Evolutionary conservation across 1,139 yeast species (phyloP).

Genomic region (Trichomonascaceae sp.): DNA sequence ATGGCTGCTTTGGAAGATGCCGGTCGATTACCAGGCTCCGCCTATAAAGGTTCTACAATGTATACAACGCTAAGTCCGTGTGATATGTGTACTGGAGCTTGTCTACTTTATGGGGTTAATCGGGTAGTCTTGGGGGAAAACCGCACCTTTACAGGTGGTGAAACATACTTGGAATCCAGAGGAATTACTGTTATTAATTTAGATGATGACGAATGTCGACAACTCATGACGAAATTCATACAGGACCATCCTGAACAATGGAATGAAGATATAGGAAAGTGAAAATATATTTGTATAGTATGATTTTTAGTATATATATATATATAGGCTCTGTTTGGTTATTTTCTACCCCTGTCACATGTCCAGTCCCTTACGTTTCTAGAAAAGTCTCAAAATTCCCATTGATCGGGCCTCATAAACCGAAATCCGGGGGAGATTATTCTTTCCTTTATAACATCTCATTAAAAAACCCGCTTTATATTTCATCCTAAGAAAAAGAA

Average conservation of each 20-base stretch:
- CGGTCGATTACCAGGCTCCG: conserved; percentile 71
- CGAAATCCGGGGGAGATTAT: neutral
- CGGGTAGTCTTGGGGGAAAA: conserved; percentile 89
- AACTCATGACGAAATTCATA: conserved; percentile 71
- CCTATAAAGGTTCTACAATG: conserved; percentile 51
- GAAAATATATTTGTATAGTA: neutral
- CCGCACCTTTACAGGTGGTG: conserved; percentile 69
- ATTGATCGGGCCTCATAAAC: neutral
- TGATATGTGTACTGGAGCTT: conserved; percentile 92
- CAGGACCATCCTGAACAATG: conserved; percentile 72
- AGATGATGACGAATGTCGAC: conserved; percentile 61
- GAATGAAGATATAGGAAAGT: conserved; percentile 82
- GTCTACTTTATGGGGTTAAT: conserved; percentile 76
- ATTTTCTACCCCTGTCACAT: neutral
- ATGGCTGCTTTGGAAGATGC: conserved; percentile 84
- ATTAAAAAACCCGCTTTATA: neutral
- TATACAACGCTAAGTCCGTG: conserved; percentile 93
- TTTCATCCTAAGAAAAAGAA: neutral
- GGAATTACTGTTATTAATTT: conserved; percentile 74
- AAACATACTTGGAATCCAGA: conserved; percentile 55
- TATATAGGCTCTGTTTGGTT: no score
- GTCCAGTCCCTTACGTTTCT: neutral
- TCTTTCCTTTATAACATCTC: neutral
- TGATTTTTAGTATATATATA: no score
- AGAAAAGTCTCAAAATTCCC: neutral